Evolutionary conservation across 352 stramenopile species (phyloP), one percentile per base, ranked within the genome.

Genomic region (Globisporangium spinosum): DNA sequence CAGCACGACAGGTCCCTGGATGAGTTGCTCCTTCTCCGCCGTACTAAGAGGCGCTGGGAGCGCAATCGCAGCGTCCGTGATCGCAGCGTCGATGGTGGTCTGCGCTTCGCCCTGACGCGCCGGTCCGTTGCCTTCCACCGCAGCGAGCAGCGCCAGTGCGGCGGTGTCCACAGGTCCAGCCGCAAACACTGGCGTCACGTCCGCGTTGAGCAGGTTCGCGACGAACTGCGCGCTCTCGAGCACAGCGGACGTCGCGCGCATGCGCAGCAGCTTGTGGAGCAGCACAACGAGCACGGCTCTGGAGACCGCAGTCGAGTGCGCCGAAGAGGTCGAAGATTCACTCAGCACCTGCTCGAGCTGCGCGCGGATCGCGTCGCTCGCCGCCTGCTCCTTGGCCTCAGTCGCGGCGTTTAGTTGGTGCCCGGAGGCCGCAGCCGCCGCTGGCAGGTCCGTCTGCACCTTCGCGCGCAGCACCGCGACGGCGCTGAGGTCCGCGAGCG

Each of bases 201-300:
- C 64, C 55, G 84, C 72, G 70, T 94, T 93, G 29, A 94, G 83
- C 58, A 93, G 56, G 17, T 63, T 43, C 1, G 79, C 73, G 58
- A 92, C 67, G 45, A 90, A 86, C 25, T 77, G 62, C 2, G 78
- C 73, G 35, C 73, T 80, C 56, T 80, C 70, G 8, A 74, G 32
- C 22, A 65, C 63, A 0, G 77, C 71, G 8, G 70, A 17, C 20
- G 83, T 72, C 32, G 60, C 32, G 65, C 74, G 63, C 45, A 75
- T 29, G 7, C 56, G 70, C 67, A 71, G 49, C n/a, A 74, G 49
- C 29, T 51, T 62, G 67, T 76, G 62, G 12, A 76, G 58, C 40
- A 76, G 70, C 56, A 76, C 69, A 51, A 71, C 68, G 68, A 79
- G 49, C 80, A 69, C 25, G 60, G 80, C 75, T 62, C 45, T 45